phyloP scores from a whole-genome alignment of 345 rosid genomes.

The Moringa oleifera region DNA sequence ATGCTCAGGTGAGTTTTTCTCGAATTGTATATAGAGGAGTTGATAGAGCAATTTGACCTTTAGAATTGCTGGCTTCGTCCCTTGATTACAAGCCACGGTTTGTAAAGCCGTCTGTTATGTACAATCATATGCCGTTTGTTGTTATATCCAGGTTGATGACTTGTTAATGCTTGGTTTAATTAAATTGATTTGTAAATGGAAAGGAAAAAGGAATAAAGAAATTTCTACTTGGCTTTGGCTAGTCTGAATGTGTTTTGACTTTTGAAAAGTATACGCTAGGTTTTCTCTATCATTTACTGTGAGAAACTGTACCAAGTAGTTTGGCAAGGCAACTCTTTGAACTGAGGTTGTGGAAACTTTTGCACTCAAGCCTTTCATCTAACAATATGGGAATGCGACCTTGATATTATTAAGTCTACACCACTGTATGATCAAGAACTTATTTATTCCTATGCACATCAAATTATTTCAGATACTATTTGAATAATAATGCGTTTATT shows the following conservation, averaged over 20 bases:
- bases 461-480: too few relatives aligned
- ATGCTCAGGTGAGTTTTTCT: conserved; percentile 58
- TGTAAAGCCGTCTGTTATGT: neutral
- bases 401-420: too few relatives aligned
- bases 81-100: neutral
- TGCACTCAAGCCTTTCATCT: too few relatives aligned
- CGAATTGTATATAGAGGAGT: neutral
- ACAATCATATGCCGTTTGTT: neutral
- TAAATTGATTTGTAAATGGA: neutral
- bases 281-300: too few relatives aligned
- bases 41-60: neutral
- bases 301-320: too few relatives aligned
- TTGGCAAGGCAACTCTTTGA: too few relatives aligned
- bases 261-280: too few relatives aligned
- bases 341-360: too few relatives aligned
- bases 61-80: neutral
- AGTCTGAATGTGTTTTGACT: neutral
- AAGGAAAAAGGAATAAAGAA: too few relatives aligned
- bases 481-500: neutral
- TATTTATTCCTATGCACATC: neutral
- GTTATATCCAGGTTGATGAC: neutral
- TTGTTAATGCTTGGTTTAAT: neutral
- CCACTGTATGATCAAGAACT: neutral
- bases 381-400: too few relatives aligned
- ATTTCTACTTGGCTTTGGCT: too few relatives aligned